A percentile compares a stretch with the other conserved stretches of the same genome.
These are phyloP conservation scores for Exophiala lecanii-corni DNA, from an alignment of 2,329 filamentous ascomycete genomes.

Conservation along the genomic window DNA sequence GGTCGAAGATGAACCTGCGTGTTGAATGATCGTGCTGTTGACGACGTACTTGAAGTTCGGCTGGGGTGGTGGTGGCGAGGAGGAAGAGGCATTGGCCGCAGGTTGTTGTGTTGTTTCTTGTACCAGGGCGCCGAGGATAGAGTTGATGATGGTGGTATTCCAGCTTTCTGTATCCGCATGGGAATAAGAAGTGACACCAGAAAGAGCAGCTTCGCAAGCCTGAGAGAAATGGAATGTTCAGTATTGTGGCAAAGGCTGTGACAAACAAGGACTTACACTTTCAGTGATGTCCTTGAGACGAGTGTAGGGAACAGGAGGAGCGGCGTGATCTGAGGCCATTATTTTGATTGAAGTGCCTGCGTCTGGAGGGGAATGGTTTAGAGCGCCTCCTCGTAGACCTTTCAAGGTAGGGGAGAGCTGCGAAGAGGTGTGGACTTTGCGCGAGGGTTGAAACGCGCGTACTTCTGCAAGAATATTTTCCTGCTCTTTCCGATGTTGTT, in stretches of 20 bases:
- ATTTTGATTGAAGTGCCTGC: conserved; percentile 14
- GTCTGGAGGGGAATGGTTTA: background rate
- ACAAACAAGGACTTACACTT: conserved; percentile 56
- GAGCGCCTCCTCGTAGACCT: background rate
- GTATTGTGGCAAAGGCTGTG: too few species aligned
- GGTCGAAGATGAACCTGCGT: conserved; percentile 54
- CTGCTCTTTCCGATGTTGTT: conserved; percentile 10
- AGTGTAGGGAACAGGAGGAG: conserved; percentile 68
- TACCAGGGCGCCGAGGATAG: conserved; percentile 39
- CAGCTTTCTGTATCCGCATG: conserved; percentile 79
- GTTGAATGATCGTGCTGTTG: conserved; percentile 98
- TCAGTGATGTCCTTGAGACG: conserved; percentile 80
- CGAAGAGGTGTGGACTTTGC: too few species aligned
- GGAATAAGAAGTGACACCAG: conserved; percentile 73
- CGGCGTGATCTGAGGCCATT: conserved; percentile 23
- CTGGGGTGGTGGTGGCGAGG: conserved; percentile 32
- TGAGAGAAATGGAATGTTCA: too few species aligned
- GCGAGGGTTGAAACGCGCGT: background rate
- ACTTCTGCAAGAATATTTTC: conserved; percentile 8
- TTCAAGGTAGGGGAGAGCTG: too few species aligned
- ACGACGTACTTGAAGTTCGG: conserved; percentile 88
- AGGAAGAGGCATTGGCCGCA: conserved; percentile 12
- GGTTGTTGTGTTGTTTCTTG: conserved; percentile 36
- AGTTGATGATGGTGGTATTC: conserved; percentile 91
- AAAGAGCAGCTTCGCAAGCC: conserved; percentile 79